Evolutionary conservation across 2,329 filamentous ascomycete species (phyloP).

Genomic region (Colletotrichum sp.): DNA sequence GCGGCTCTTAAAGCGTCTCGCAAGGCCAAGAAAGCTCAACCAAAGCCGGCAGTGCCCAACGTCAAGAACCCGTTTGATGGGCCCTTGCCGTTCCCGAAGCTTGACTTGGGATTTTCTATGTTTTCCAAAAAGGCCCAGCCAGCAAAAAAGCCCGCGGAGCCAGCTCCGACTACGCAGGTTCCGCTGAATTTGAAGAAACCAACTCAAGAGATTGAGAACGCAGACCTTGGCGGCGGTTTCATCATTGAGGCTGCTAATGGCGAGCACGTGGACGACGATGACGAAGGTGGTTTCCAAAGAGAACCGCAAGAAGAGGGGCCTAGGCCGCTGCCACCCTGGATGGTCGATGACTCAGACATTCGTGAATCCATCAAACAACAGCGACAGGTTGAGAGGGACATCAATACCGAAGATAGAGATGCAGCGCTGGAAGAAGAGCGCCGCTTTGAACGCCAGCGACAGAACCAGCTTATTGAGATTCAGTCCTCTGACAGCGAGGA

Average conservation of each 20-base stretch:
- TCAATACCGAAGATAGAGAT: constrained; percentile 68
- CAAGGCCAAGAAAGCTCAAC: constrained; percentile 55
- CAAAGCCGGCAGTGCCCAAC: constrained; percentile 49
- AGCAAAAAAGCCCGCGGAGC: not conserved
- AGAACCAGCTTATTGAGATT: constrained; percentile 63
- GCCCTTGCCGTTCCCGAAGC: constrained; percentile 88
- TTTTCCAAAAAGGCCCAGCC: constrained; percentile 49
- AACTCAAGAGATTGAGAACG: constrained; percentile 21
- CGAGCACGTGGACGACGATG: constrained; percentile 42
- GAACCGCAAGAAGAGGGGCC: constrained; percentile 47
- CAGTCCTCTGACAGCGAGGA: constrained; percentile 65
- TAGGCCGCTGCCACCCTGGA: constrained; percentile 78
- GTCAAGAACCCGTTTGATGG: constrained; percentile 73
- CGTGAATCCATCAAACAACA: constrained; percentile 66
- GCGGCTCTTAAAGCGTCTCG: constrained; percentile 76
- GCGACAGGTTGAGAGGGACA: constrained; percentile 59
- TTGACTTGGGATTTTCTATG: constrained; percentile 70
- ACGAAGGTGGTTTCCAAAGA: constrained; percentile 70
- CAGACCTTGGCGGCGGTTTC: constrained; percentile 39
- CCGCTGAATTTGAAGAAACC: not conserved
- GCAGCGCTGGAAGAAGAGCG: constrained; percentile 61
- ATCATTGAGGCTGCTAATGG: constrained; percentile 29
- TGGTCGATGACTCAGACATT: constrained; percentile 69
- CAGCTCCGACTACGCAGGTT: constrained; percentile 8
- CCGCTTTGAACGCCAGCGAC: constrained; percentile 43